A percentile compares a stretch with the other conserved stretches of the same genome.
phyloP scores from a whole-genome alignment of 23 red algal species.

The Chondrus crispus region DNA sequence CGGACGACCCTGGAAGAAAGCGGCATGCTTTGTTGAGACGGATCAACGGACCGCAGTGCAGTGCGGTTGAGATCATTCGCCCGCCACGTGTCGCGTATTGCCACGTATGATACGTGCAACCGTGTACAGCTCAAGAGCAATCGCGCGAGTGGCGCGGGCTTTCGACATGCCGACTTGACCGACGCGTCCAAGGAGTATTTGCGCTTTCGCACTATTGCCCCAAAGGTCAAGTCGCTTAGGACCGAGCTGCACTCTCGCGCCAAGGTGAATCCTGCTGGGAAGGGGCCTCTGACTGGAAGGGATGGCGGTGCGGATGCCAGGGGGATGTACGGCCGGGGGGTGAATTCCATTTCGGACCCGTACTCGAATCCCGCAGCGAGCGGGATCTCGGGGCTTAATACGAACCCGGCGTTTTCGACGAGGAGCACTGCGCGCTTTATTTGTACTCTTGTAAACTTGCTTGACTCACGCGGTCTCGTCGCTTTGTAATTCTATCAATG shows the following conservation, averaged over 20 bases:
- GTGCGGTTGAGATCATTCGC: no score
- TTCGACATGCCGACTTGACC: slow-evolving; percentile 70
- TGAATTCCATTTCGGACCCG: slow-evolving; percentile 17
- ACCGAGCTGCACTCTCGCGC: slow-evolving; percentile 54
- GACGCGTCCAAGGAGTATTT: slow-evolving; percentile 76
- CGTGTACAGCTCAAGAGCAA: slow-evolving; percentile 39
- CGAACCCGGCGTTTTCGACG: slow-evolving; percentile 40
- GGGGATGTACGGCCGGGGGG: not conserved
- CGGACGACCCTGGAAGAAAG: no score
- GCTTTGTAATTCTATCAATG: slow-evolving; percentile 46
- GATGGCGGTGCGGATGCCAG: not conserved
- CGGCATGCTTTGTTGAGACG: no score
- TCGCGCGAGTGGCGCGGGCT: slow-evolving; percentile 45
- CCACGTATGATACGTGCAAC: no score
- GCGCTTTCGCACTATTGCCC: slow-evolving; percentile 75
- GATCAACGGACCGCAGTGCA: no score
- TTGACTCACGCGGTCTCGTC: slow-evolving; percentile 58
- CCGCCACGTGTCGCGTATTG: no score
- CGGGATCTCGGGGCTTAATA: not conserved
- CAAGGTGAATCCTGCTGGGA: not conserved
- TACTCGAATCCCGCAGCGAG: slow-evolving; percentile 39
- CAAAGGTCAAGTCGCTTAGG: slow-evolving; percentile 66
- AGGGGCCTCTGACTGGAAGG: no score
- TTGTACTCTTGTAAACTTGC: no score
- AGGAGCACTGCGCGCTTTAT: slow-evolving; percentile 47